Conservation (phyloP, 129 eudicot species). For the Artemisia annua region DNA sequence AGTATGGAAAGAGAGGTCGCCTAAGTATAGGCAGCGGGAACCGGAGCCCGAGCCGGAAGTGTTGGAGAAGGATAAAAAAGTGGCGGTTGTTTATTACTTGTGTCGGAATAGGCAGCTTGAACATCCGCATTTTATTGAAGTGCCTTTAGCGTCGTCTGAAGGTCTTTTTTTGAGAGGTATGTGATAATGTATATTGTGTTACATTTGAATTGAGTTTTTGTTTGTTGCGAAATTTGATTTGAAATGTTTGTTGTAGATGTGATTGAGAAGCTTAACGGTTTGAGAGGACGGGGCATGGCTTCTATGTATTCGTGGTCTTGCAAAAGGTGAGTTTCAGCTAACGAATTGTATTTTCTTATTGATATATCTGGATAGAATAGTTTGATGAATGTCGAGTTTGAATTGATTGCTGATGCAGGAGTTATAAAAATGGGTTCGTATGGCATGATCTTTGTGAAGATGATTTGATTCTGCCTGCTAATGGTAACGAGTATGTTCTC, state of each 20-base stretch:
- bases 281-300: slow-evolving; percentile 98
- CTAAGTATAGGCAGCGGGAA: slow-evolving; percentile 56
- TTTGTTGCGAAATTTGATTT: not conserved
- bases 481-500: slow-evolving; percentile 86
- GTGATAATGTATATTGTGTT: not conserved
- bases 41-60: slow-evolving; percentile 32
- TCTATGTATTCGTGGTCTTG: slow-evolving; percentile 97
- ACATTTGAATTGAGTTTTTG: slow-evolving; percentile 39
- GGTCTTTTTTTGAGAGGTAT: slow-evolving; percentile 94
- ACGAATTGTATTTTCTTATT: not conserved
- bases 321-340: slow-evolving; percentile 63
- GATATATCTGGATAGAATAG: too few species aligned
- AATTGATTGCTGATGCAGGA: slow-evolving; percentile 48
- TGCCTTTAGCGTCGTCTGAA: slow-evolving; percentile 70
- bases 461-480: slow-evolving; percentile 89
- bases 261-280: slow-evolving; percentile 74
- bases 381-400: slow-evolving; percentile 2
- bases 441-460: slow-evolving; percentile 98
- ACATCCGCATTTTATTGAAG: slow-evolving; percentile 97
- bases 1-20: slow-evolving; percentile 93
- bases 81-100: slow-evolving; percentile 81
- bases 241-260: slow-evolving; percentile 56
- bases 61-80: slow-evolving; percentile 46
- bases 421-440: slow-evolving; percentile 89
- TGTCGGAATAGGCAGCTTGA: slow-evolving; percentile 89